These are phyloP conservation scores for Phytophthora sp. DNA, from an alignment of 352 stramenopile species.

Conservation along the genomic window DNA sequence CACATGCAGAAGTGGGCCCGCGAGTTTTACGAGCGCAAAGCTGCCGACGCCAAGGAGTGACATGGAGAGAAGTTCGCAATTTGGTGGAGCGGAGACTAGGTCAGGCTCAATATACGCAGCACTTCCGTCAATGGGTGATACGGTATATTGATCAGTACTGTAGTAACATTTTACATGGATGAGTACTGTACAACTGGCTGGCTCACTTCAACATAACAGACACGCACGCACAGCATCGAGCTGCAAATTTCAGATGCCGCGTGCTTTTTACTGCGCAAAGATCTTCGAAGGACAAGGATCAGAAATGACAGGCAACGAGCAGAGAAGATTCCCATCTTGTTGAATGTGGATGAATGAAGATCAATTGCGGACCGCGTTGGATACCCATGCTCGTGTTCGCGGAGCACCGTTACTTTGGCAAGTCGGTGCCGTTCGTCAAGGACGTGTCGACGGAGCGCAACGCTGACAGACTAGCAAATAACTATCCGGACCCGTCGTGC, in stretches of 20 bases:
- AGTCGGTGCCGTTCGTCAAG: slow-evolving; percentile 82
- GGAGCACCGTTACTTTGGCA: slow-evolving; percentile 97
- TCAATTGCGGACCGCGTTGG: not conserved
- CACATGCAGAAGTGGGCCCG: slow-evolving; percentile 86
- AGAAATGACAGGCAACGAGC: slow-evolving; percentile 11
- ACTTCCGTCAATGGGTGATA: slow-evolving; percentile 7
- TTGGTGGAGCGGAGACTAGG: not conserved
- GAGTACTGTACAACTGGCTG: not conserved
- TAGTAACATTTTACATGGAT: not conserved
- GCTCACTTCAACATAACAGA: slow-evolving; percentile 24
- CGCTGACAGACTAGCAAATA: too few species aligned
- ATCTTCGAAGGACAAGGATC: not conserved
- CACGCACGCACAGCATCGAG: too few species aligned
- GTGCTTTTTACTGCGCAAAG: slow-evolving; percentile 17
- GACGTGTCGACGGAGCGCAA: too few species aligned
- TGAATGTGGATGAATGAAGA: not conserved
- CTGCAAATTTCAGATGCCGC: not conserved
- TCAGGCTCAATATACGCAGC: slow-evolving; percentile 13
- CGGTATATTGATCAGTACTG: not conserved
- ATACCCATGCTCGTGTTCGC: slow-evolving; percentile 96
- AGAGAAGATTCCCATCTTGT: slow-evolving; percentile 13
- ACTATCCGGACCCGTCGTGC: slow-evolving; percentile 94
- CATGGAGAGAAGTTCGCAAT: not conserved
- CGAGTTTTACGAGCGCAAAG: slow-evolving; percentile 55
- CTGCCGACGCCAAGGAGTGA: slow-evolving; percentile 26